A percentile compares a stretch with the other conserved stretches of the same genome.
phyloP scores from a whole-genome alignment of 768 basidiomycete species.

The Pholiota microspora region DNA sequence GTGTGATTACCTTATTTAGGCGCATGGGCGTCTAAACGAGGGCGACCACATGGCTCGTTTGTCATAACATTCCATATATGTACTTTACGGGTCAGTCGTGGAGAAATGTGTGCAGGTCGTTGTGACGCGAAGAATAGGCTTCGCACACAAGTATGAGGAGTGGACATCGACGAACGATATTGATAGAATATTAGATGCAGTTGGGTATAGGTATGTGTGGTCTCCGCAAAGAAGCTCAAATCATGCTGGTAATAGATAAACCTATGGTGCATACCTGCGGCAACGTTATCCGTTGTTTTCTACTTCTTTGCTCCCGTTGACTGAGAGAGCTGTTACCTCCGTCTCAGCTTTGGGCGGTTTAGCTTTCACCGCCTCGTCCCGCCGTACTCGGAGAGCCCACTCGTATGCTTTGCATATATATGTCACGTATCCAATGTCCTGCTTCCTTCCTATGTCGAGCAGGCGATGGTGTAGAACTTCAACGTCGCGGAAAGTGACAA shows the following conservation, averaged over 20 bases:
- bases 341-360: conserved; percentile 5
- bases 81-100: not conserved
- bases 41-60: not conserved
- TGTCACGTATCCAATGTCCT: conserved; percentile 65
- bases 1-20: not conserved
- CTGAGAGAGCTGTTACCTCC: not conserved
- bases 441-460: conserved; percentile 38
- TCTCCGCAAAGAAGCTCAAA: too few relatives aligned
- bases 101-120: not conserved
- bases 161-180: not conserved
- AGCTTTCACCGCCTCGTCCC: conserved; percentile 44
- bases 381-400: conserved; percentile 59
- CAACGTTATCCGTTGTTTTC: not conserved
- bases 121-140: not conserved
- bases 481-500: conserved; percentile 76
- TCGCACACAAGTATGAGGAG: not conserved
- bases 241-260: too few relatives aligned
- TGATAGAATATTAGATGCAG: not conserved
- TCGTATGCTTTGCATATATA: conserved; percentile 76
- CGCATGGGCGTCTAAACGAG: not conserved
- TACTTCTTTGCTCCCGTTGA: not conserved
- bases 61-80: not conserved
- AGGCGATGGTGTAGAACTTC: conserved; percentile 76
- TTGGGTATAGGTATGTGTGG: not conserved
- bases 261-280: not conserved